Evolutionary conservation across 1,284 basidiomycete genomes (phyloP).

Genomic region (Naganishia albida): DNA sequence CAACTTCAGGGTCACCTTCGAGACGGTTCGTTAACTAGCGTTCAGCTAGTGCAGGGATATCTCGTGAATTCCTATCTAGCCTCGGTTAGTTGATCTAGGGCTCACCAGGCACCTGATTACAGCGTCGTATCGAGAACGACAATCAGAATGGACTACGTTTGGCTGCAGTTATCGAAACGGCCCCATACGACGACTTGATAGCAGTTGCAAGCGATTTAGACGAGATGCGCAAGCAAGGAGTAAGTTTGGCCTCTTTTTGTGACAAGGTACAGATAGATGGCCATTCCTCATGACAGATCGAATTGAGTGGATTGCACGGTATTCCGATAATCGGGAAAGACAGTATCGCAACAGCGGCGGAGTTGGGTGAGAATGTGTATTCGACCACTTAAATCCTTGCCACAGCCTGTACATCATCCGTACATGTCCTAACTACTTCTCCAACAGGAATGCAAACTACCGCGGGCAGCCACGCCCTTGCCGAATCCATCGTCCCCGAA

Average conservation of each 20-base stretch:
- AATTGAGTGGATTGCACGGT: background rate
- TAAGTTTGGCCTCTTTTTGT: background rate
- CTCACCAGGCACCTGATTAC: too few relatives aligned
- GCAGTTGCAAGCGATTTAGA: slow-evolving; percentile 11
- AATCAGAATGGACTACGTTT: slow-evolving; percentile 13
- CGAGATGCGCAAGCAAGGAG: slow-evolving; percentile 3
- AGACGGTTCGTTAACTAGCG: slow-evolving; percentile 37
- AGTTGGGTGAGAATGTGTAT: slow-evolving; percentile 27
- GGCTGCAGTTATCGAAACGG: slow-evolving; percentile 13
- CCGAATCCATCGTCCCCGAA: slow-evolving; percentile 19
- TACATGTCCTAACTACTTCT: background rate
- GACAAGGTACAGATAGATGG: background rate
- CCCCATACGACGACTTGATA: background rate
- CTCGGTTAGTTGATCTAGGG: too few relatives aligned
- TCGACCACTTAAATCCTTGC: too few relatives aligned
- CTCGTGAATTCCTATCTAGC: slow-evolving; percentile 29
- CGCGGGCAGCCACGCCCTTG: slow-evolving; percentile 22
- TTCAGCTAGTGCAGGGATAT: slow-evolving; percentile 37
- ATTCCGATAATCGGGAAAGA: slow-evolving; percentile 22
- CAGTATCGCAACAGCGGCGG: slow-evolving; percentile 4
- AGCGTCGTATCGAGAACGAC: slow-evolving; percentile 17
- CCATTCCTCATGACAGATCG: background rate
- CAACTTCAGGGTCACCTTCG: slow-evolving; percentile 36
- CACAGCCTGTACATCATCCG: too few relatives aligned
- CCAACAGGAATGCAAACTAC: slow-evolving; percentile 27